Evolutionary conservation across 345 rosid species (phyloP).

Genomic region (Draba incana): DNA sequence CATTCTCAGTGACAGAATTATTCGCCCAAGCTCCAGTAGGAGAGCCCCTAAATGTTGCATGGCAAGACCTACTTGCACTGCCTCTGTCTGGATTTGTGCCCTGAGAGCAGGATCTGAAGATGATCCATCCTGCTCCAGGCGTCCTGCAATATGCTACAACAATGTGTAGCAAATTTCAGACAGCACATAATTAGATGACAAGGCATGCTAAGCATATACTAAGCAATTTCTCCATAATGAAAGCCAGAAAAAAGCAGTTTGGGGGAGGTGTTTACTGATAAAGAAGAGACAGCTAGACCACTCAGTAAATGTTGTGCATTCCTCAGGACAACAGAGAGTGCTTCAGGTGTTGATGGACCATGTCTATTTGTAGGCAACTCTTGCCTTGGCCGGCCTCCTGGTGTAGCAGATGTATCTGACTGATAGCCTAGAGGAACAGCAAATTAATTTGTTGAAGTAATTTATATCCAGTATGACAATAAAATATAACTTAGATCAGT

Average conservation of each 20-base stretch:
- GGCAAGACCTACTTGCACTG: slow-evolving; percentile 67
- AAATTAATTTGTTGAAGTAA: slow-evolving; percentile 26
- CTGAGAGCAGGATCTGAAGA: slow-evolving; percentile 64
- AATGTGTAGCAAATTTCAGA: slow-evolving; percentile 55
- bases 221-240: not conserved
- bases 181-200: slow-evolving; percentile 50
- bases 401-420: slow-evolving; percentile 45
- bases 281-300: slow-evolving; percentile 54
- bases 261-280: slow-evolving; percentile 59
- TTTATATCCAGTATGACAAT: slow-evolving; percentile 15
- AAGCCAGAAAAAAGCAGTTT: not conserved
- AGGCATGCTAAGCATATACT: slow-evolving; percentile 1
- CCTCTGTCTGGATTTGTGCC: slow-evolving; percentile 78
- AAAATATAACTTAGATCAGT: slow-evolving; percentile 24
- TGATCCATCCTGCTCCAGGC: slow-evolving; percentile 74
- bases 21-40: slow-evolving; percentile 94
- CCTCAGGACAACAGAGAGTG: slow-evolving; percentile 60
- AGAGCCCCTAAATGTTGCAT: slow-evolving; percentile 93
- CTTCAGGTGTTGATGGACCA: slow-evolving; percentile 71
- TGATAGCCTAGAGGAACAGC: slow-evolving; percentile 55
- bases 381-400: slow-evolving; percentile 44
- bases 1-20: slow-evolving; percentile 77
- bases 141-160: slow-evolving; percentile 85
- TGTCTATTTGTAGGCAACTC: slow-evolving; percentile 56
- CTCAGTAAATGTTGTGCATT: slow-evolving; percentile 69